Base-by-base conservation (phyloP, 2,329 filamentous ascomycete genomes). In the Claviceps capensis region DNA sequence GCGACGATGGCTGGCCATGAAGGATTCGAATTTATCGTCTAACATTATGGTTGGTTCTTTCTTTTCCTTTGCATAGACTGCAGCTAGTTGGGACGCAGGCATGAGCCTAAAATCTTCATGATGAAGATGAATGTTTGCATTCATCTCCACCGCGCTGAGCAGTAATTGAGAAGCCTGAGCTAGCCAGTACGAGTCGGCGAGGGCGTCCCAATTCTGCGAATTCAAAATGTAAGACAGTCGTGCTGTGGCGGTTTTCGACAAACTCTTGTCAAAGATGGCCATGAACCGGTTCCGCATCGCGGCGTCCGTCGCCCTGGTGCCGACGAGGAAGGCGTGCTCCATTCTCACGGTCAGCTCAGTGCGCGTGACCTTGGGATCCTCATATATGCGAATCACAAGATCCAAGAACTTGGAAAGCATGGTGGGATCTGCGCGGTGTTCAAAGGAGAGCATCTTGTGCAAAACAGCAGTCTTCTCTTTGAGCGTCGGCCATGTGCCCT, bases 401-500 rank as follows among this genome's bases (percentile, higher is more conserved):
- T 97, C 87, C 53, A 98, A 75, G 71, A 97, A 99, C 63, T 91
- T 91, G 59, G 85, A 89, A 53, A 98, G 75, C 71, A 98, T 83
- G 0, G 85, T 88, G 36, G 83, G 80, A 63, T 97, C 91, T 30
- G 78, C 71, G 41, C 93, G 80, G 53, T 87, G 82, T 68, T 99
- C 93, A 59, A 98, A 98, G 0, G 90, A 83, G 16, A 97, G 73
- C 93, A 99, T 99, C 71, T 98, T 99, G 61, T 95, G 90, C n/a
- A 99, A 72, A 1, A 99, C 93, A 1, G 94, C 94, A 0, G 91
- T 97, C 73, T 98, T 98, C 69, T 98, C 94, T 67, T 99, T 99
- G 1, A 98, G 76, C 0, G 93, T 98, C 0, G 93, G 93, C 77
- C 93, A 96, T 2, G 89, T 93, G 57, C 95, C 93, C 53, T 88